Conservation (phyloP, 2,329 filamentous ascomycete genomes). For the Phyllosticta citrichinensis region DNA sequence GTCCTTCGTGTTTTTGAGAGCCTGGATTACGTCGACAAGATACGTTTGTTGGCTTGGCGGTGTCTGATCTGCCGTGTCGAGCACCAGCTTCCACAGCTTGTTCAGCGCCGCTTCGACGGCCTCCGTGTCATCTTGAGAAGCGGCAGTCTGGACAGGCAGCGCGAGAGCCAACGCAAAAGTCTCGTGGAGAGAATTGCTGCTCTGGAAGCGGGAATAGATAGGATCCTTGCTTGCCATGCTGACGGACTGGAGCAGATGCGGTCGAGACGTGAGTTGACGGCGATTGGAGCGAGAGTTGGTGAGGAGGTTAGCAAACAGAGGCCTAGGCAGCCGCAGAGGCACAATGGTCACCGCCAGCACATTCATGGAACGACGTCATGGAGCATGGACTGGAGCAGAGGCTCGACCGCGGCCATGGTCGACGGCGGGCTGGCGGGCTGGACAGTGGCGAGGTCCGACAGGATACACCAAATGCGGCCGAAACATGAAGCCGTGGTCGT, state of each 20-base stretch:
- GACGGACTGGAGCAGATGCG: not conserved
- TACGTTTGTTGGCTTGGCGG: constrained; percentile 1
- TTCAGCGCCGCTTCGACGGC: constrained; percentile 1
- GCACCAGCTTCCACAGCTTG: not conserved
- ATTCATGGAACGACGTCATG: too few species aligned
- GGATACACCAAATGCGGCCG: not conserved
- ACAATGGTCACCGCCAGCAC: not conserved
- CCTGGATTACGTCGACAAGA: constrained; percentile 1
- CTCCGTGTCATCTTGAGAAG: not conserved
- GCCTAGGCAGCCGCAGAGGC: not conserved
- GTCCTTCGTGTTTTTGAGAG: not conserved
- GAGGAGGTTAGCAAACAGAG: not conserved
- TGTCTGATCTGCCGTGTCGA: constrained; percentile 3
- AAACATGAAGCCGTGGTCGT: not conserved
- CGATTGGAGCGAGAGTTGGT: not conserved
- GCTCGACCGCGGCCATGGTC: not conserved
- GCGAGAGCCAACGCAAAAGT: not conserved
- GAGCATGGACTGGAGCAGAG: too few species aligned
- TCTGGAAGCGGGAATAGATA: not conserved
- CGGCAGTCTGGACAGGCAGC: not conserved
- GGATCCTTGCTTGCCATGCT: not conserved
- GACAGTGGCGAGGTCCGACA: constrained; percentile 6
- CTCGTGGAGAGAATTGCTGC: not conserved
- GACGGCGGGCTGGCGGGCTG: not conserved
- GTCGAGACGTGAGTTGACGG: not conserved